These are phyloP conservation scores for Irpex sp. DNA, from an alignment of 1,284 basidiomycete species.

Conservation along the genomic window DNA sequence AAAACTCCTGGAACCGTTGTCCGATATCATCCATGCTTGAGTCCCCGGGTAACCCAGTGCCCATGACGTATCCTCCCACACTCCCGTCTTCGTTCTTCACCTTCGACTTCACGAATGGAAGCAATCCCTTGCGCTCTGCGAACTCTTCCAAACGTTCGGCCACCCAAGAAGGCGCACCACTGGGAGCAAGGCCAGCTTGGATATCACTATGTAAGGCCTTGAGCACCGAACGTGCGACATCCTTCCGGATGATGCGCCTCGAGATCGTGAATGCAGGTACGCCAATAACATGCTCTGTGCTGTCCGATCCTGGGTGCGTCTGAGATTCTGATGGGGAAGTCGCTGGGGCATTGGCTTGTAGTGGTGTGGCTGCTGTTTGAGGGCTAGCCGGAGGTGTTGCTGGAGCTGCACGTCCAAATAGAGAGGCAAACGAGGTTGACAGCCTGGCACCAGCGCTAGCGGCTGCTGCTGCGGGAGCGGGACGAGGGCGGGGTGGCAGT, in stretches of 20 bases:
- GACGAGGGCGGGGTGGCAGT: conserved; percentile 49
- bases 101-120: conserved; percentile 15
- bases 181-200: conserved; percentile 38
- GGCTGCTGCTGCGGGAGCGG: conserved; percentile 20
- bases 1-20: conserved; percentile 70
- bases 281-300: conserved; percentile 36
- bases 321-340: conserved; percentile 11
- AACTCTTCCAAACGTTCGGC: conserved; percentile 59
- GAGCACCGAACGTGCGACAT: conserved; percentile 55
- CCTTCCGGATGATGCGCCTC: conserved; percentile 44
- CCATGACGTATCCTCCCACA: conserved; percentile 11
- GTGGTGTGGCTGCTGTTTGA: conserved; percentile 16
- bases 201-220: conserved; percentile 55
- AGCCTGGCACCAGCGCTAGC: conserved; percentile 36
- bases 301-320: conserved; percentile 1
- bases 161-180: conserved; percentile 52
- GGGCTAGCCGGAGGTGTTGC: conserved; percentile 31
- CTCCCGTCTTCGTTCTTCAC: conserved; percentile 5
- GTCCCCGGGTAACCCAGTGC: conserved; percentile 9
- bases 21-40: conserved; percentile 41
- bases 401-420: conserved; percentile 46
- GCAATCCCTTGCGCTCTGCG: conserved; percentile 26
- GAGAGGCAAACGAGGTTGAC: conserved; percentile 59
- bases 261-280: conserved; percentile 56
- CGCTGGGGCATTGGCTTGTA: conserved; percentile 20